Evolutionary conservation across 306 rosid genomes (phyloP), one percentile per base, ranked within the genome.

Genomic region (Quercus berberidifolia): DNA sequence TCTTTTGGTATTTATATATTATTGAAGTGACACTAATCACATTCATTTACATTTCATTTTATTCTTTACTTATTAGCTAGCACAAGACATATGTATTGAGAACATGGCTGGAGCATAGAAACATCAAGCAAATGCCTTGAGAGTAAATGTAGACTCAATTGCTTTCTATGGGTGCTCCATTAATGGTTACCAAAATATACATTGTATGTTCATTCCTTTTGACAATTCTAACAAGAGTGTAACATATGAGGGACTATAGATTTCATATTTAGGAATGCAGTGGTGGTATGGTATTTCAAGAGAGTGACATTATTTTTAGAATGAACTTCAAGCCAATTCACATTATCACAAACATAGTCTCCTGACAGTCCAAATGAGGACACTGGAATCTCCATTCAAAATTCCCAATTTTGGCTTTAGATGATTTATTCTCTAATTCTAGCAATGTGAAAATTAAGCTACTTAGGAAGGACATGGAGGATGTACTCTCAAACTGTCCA

Each of bases 151-250:
- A 13, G 96, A 93, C 80, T 81, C 87, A 41, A 72, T 83, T 14
- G 92, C 94, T 3, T 41, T 93, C 1, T 93, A 86, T 87, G 86
- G 81, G 56, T 89, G 92, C 69, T 69, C 87, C 76, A 54, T 93
- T 62, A 65, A 81, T 64, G 92, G 96, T 71, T 82, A 80, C 86
- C 96, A 93, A 75, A 96, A 93, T 38, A 6, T 88, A 86, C 89
- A 20, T 75, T 93, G 1, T 93, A 93, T 38, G 92, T 83, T 10
- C 97, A 93, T 77, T 89, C 97, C 5, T 89, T 93, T 64, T 79
- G 96, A 52, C 97, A 91, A 28, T 93, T 91, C 88, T 91, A 90
- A 33, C 70, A 96, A 58, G 97, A 91, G n/a, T 91, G 97, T 76
- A 82, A 91, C 83, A 89, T 93, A 18, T 88, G 43, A 30, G 97